A percentile compares a stretch with the other conserved stretches of the same genome.
These are phyloP conservation scores for Volvariella surrecta DNA, from an alignment of 1,284 basidiomycete species.

Conservation along the genomic window DNA sequence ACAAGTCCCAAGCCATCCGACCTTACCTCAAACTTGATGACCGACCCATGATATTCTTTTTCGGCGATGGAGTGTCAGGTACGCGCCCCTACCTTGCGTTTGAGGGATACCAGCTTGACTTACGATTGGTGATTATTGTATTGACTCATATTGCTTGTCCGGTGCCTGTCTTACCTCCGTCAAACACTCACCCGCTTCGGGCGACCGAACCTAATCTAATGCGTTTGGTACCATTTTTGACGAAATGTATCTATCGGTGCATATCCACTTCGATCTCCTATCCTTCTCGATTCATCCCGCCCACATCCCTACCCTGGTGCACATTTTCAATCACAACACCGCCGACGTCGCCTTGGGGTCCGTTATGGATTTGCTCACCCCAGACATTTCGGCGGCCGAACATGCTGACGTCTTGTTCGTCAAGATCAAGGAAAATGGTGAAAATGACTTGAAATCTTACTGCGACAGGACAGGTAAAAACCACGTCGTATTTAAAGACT, in stretches of 20 bases:
- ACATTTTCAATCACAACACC: no score
- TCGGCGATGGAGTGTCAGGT: conserved; percentile 92
- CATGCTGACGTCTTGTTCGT: conserved; percentile 90
- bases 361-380: no score
- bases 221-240: no score
- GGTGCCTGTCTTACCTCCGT: neutral
- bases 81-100: neutral
- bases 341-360: no score
- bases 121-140: neutral
- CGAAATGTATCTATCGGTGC: no score
- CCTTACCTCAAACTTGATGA: conserved; percentile 69
- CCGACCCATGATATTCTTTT: conserved; percentile 85
- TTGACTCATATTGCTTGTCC: neutral
- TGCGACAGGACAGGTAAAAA: conserved; percentile 62
- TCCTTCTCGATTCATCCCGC: no score
- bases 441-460: conserved; percentile 81
- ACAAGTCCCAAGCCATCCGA: conserved; percentile 87
- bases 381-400: conserved; percentile 83
- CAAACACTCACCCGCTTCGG: no score
- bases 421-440: conserved; percentile 70
- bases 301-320: no score
- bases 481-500: conserved; percentile 62
- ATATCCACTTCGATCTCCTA: no score
- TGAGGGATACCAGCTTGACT: neutral
- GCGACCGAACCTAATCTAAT: no score